Evolutionary conservation across 768 basidiomycete genomes (phyloP), one percentile per base, ranked within the genome.

Genomic region (Rhodotorula taiwanensis): DNA sequence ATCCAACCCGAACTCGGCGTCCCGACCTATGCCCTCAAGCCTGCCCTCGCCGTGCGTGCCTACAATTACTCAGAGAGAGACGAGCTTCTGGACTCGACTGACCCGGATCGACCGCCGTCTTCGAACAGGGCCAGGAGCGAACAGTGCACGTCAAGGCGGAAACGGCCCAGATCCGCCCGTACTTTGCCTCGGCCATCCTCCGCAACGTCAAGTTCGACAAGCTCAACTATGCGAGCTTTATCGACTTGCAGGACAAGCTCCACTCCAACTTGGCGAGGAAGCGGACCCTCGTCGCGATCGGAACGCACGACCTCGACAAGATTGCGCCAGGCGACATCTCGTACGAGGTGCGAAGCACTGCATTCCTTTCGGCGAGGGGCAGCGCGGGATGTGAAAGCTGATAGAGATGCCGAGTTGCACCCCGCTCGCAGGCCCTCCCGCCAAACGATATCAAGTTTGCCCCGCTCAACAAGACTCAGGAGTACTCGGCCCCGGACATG

Each of bases 191-290:
- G 59, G 93, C 92, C 15, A 79, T 98, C 60, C 81, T 99, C 51
- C 88, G 95, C 67, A 87, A 93, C 72, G 78, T 97, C 73, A 84
- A 83, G 70, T 93, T 99, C 79, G 89, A 88, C 33, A 84, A 84
- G 47, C 81, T 82, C 55, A 91, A 89, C 43, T 98, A 98, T 74
- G 88, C 87, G 30, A 92, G 89, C 66, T 98, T 99, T 83, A 94
- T 99, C 71, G 95, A 98, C 74, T 79, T 99, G n/a, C 95, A 99
- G 78, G 95, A 99, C 75, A 99, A 98, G 77, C 81, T 99, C 53
- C 95, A 99, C 75, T 88, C 93, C 73, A 99, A 99, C 76, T 83
- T 99, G 39, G 92, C 89, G 73, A 81, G 95, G 60, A 80, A 87
- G 68, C 80, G 95, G 60, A 88, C 87, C 73, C 83, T 99, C 48